Base-by-base conservation (phyloP, 2,329 filamentous ascomycete species). In the Curvularia lunata region DNA sequence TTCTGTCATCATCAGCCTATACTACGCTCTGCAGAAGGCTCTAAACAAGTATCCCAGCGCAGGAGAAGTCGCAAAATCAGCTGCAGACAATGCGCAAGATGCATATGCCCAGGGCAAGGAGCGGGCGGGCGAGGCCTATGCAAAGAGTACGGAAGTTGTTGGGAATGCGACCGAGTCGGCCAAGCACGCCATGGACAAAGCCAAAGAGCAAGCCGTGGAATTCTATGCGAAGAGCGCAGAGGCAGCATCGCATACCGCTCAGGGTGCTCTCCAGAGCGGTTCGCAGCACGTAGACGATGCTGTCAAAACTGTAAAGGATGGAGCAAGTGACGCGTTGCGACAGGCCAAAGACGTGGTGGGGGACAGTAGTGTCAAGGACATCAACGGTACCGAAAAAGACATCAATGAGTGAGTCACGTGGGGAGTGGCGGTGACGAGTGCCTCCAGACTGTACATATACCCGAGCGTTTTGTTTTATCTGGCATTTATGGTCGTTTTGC, bases 1-100 rank as follows among this genome's bases (percentile, higher is more conserved):
- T 73, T 82, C 85, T 27, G 75, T 88, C 16, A 85, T 96, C 54
- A 85, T 96, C 58, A 85, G 86, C 62, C 68, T 88, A 4, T 96
- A 94, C 77, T 90, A 91, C 64, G 70, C 87, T 6, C 71, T 89
- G 1, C 76, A 90, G n/a, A 78, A 78, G 56, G 61, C 75, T n/a
- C 73, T 79, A 58, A 73, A 76, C 64, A 68, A 73, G 52, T 82
- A 74, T 45, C 75, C 77, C 2, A 68, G 78, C 63, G 75, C 77
- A 13, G 74, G 73, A 16, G 77, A 82, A 58, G 52, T 81, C 34
- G 69, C 71, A 34, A 63, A 70, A 49, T 66, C 65, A 57, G 73
- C 73, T 3, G 62, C 68, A 8, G 68, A 71, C 6, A 56, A 68
- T 47, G 74, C 68, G 7, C 69, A 73, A 43, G 65, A 71, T 7